These are phyloP conservation scores for Cyanidiococcus yangmingshanensis DNA, from an alignment of 23 red algal genomes.

Conservation along the genomic window DNA sequence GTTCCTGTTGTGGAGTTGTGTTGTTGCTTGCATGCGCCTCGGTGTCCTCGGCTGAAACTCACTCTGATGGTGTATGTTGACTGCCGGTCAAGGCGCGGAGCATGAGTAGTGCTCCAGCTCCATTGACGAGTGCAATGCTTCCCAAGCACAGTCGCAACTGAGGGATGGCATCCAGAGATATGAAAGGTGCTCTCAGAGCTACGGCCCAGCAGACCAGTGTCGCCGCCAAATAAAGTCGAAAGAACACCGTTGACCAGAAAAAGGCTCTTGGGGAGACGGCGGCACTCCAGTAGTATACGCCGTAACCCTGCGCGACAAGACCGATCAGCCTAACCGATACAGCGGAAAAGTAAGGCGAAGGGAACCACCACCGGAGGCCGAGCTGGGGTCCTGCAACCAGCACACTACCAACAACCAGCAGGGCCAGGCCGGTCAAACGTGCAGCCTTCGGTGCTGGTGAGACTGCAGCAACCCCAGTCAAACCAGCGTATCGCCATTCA, in stretches of 20 bases:
- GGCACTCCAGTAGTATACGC: neutral
- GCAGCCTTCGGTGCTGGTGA: neutral
- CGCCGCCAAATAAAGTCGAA: neutral
- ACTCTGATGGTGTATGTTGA: too few relatives aligned
- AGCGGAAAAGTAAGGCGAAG: neutral
- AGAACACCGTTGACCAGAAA: neutral
- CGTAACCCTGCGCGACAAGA: neutral
- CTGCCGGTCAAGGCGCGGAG: too few relatives aligned
- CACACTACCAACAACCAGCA: neutral
- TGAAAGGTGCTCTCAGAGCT: neutral
- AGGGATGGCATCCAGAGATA: neutral
- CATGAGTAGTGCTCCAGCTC: neutral
- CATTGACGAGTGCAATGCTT: neutral
- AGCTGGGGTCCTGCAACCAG: neutral
- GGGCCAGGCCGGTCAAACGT: neutral
- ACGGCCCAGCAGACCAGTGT: neutral
- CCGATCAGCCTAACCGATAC: neutral
- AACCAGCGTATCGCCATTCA: too few relatives aligned
- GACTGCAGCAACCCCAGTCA: too few relatives aligned
- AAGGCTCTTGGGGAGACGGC: neutral
- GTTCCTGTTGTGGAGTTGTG: too few relatives aligned
- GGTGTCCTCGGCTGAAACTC: too few relatives aligned
- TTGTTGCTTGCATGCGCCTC: too few relatives aligned
- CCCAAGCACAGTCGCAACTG: neutral
- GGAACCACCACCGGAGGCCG: neutral